Base-by-base conservation (phyloP, 768 basidiomycete genomes). In the Amyloporia xantha region DNA sequence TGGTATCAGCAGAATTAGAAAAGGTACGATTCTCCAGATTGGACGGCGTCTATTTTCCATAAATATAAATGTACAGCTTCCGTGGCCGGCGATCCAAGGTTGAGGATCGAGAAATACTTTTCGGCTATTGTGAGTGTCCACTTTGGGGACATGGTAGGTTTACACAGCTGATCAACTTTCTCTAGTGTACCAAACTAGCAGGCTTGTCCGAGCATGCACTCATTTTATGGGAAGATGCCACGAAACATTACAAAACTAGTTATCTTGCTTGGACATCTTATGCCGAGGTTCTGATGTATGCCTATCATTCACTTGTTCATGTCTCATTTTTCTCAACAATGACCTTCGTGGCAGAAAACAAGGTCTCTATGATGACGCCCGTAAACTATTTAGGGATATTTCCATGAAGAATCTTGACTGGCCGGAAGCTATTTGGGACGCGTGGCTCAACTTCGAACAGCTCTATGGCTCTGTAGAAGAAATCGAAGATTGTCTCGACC, bases 361-460 rank as follows among this genome's bases (percentile, higher is more conserved):
- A 28, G 71, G 75, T 50, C 70, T 69, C 54, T 68, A 79, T 44
- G 74, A 80, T 13, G 68, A 77, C 40, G 86, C 86, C 2, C 80
- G 91, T 35, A 69, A 74, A 20, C 68, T 80, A 5, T 95, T 90
- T 63, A 66, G 70, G 36, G 80, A 83, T 51, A 71, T 87, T 3
- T 76, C 81, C 24, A 70, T 72, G 38, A 86, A 86, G 62, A 79
- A 84, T 43, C 58, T 98, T 33, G 95, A 99, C 65, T 98, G 93
- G 86, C 93, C 96, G 0, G 95, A 99, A 65, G 86, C 84, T 9
- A 70, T 98, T 6, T 95, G 90, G 83, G 90, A 93, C 48, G 84
- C 88, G 1, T 95, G 91, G 88, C 60, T 84, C 15, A 68, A 75
- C n/a, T 96, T 97, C 58, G 95, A 97, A 62, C 79, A 90, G 54